A percentile compares a stretch with the other conserved stretches of the same genome.
These are phyloP conservation scores for Fusarium luffae DNA, from an alignment of 2,329 filamentous ascomycete genomes.

Conservation along the genomic window DNA sequence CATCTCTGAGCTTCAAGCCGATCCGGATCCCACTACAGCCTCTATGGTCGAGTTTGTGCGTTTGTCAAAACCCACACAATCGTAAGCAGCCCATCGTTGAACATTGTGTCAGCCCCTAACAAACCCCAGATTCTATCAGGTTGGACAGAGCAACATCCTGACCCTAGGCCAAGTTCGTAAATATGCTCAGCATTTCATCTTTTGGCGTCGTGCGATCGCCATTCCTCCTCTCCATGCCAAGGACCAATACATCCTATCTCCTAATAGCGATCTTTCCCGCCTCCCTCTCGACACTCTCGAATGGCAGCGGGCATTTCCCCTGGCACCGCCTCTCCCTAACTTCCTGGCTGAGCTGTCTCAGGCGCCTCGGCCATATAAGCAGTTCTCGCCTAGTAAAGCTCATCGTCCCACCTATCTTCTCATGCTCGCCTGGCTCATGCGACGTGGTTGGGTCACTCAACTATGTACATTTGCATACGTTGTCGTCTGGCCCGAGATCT, in stretches of 20 bases:
- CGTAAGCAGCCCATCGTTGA: constrained; percentile 54
- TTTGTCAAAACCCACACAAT: constrained; percentile 75
- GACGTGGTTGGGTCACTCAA: constrained; percentile 93
- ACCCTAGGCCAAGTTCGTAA: constrained; percentile 84
- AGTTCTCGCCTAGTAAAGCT: constrained; percentile 85
- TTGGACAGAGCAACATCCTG: constrained; percentile 77
- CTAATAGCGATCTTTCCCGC: constrained; percentile 82
- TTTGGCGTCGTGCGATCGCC: constrained; percentile 92
- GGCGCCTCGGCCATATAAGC: constrained; percentile 83
- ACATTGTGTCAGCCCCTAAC: neutral
- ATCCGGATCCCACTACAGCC: constrained; percentile 78
- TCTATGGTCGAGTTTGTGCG: constrained; percentile 85
- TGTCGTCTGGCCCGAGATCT: constrained; percentile 82
- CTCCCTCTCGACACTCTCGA: constrained; percentile 75
- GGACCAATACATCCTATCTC: constrained; percentile 91
- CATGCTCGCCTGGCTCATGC: constrained; percentile 92
- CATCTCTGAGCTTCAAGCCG: constrained; percentile 78
- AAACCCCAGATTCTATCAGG: constrained; percentile 69
- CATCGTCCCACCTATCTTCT: constrained; percentile 89
- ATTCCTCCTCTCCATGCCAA: constrained; percentile 90
- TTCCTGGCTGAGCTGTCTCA: constrained; percentile 87
- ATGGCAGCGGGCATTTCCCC: constrained; percentile 84
- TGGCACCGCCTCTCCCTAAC: constrained; percentile 83
- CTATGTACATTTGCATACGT: constrained; percentile 92
- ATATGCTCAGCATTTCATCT: constrained; percentile 92